A percentile compares a stretch with the other conserved stretches of the same genome.
phyloP scores from a whole-genome alignment of 176 grass and related monocot genomes.

The Puccinellia tenuiflora region DNA sequence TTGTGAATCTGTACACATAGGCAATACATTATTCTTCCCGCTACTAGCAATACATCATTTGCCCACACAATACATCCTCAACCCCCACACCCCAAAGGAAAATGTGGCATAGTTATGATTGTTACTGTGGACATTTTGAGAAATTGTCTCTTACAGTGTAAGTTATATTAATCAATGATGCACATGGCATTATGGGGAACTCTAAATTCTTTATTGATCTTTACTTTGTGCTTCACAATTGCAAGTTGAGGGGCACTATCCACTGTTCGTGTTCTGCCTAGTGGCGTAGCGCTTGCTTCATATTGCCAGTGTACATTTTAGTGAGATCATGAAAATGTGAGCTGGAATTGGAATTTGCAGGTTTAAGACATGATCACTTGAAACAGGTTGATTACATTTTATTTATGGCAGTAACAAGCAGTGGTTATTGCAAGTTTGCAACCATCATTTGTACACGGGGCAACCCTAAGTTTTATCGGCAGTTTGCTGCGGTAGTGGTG shows the following conservation, averaged over 20 bases:
- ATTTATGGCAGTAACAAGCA: not conserved
- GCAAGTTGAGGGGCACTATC: not conserved
- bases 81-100: not conserved
- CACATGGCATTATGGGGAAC: not conserved
- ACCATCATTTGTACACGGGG: not conserved
- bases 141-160: constrained; percentile 20
- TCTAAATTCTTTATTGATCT: not conserved
- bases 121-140: constrained; percentile 22
- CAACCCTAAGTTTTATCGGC: no score
- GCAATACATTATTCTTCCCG: constrained; percentile 10
- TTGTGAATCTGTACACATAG: constrained; percentile 15
- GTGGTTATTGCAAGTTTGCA: not conserved
- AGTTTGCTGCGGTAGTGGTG: not conserved
- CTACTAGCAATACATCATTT: not conserved
- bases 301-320: not conserved
- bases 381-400: not conserved
- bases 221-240: not conserved
- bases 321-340: not conserved
- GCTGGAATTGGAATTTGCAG: not conserved
- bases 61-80: constrained; percentile 1
- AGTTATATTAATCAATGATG: constrained; percentile 6
- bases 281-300: not conserved
- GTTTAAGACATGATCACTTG: not conserved
- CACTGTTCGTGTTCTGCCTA: not conserved
- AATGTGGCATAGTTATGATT: not conserved